Conservation (phyloP, 139 green algal genomes). For the Chlamydomonas sp. region DNA sequence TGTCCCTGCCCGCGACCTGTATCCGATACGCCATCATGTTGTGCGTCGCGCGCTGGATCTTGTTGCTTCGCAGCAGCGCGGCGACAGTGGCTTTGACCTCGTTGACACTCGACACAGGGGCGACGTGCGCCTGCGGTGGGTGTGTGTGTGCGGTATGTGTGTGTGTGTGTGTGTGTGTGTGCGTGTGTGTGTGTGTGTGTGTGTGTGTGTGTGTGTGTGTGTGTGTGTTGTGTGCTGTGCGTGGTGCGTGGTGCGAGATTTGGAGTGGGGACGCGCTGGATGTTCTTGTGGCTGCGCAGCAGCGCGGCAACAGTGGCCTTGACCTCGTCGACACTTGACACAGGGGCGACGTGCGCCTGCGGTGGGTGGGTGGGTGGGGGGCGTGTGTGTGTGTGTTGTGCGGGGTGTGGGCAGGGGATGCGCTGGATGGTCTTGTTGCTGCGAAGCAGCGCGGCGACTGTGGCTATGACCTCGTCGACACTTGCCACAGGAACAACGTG, state of each 20-base stretch:
- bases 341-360: slow-evolving; percentile 42
- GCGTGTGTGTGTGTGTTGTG: too few species aligned
- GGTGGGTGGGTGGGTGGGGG: too few species aligned
- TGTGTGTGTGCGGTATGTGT: too few species aligned
- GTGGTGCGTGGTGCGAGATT: too few species aligned
- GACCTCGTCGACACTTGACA: slow-evolving; percentile 48
- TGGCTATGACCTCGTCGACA: slow-evolving; percentile 40
- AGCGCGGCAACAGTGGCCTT: slow-evolving; percentile 56
- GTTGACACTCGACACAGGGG: slow-evolving; percentile 30
- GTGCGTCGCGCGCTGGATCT: slow-evolving; percentile 75
- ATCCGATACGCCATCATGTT: slow-evolving; percentile 83
- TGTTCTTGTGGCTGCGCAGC: slow-evolving; percentile 67
- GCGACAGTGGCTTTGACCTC: slow-evolving; percentile 64
- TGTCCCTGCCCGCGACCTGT: slow-evolving; percentile 14
- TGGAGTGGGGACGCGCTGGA: too few species aligned
- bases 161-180: too few species aligned
- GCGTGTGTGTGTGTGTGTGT: slow-evolving; percentile 8
- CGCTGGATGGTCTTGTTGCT: slow-evolving; percentile 69
- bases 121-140: slow-evolving; percentile 48
- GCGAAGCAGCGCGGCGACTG: slow-evolving; percentile 61
- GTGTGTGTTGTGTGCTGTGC: too few species aligned
- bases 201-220: slow-evolving; percentile 1
- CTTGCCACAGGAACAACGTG: slow-evolving; percentile 37
- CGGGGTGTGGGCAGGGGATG: too few species aligned
- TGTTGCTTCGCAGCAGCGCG: slow-evolving; percentile 60